Evolutionary conservation across 768 basidiomycete species (phyloP).

Genomic region (Obba rivulosa): DNA sequence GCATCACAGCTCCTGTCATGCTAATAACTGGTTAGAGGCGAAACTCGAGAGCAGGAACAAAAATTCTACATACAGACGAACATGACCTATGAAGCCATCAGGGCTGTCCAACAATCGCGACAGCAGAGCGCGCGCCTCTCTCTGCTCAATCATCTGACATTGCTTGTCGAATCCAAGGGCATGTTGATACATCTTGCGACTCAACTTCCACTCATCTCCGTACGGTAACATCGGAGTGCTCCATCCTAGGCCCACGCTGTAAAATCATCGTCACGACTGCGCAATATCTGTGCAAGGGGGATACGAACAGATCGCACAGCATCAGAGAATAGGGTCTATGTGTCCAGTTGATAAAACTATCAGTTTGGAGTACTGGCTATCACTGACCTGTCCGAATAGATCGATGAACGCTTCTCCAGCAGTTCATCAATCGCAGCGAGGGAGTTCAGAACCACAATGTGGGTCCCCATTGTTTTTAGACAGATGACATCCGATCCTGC

Average conservation of each 20-base stretch:
- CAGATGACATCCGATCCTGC: no score
- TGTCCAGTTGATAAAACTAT: background rate
- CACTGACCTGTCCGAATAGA: constrained; percentile 19
- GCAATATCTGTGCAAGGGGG: background rate
- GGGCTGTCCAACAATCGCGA: constrained; percentile 3
- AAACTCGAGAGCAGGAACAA: background rate
- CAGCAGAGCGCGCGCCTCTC: background rate
- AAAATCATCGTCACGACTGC: background rate
- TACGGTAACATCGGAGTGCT: constrained; percentile 2
- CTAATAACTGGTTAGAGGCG: constrained; percentile 7
- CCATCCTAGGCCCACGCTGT: constrained; percentile 2
- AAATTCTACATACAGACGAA: background rate
- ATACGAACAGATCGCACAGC: background rate
- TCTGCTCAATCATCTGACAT: no score
- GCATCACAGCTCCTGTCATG: constrained; percentile 8
- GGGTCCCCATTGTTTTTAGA: no score
- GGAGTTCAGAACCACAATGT: background rate
- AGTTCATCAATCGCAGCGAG: constrained; percentile 12
- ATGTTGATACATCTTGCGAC: constrained; percentile 9
- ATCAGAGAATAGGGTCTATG: background rate
- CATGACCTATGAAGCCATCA: constrained; percentile 2
- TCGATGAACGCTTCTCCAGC: constrained; percentile 18
- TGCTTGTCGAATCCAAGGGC: background rate
- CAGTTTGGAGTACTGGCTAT: background rate
- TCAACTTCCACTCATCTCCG: constrained; percentile 7